Evolutionary conservation across 768 basidiomycete genomes (phyloP).

Genomic region (Mycena maculata): DNA sequence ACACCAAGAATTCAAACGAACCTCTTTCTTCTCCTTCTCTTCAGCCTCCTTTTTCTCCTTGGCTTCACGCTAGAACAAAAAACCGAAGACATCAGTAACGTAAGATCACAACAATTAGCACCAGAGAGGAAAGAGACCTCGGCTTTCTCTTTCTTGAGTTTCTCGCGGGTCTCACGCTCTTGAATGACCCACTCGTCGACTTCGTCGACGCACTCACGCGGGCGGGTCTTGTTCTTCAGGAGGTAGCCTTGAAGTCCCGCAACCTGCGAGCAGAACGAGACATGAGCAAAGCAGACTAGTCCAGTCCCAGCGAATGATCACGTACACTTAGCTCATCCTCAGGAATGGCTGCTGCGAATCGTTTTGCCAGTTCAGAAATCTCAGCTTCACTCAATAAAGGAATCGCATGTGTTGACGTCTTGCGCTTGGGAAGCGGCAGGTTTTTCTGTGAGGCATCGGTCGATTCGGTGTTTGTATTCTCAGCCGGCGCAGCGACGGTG

Average conservation of each 20-base stretch:
- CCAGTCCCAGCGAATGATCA: slow-evolving; percentile 32
- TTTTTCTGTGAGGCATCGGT: slow-evolving; percentile 73
- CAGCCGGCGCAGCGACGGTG: slow-evolving; percentile 35
- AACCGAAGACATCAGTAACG: slow-evolving; percentile 36
- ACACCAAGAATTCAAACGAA: slow-evolving; percentile 36
- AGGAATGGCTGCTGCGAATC: slow-evolving; percentile 85
- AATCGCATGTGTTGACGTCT: slow-evolving; percentile 64
- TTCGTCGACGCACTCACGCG: slow-evolving; percentile 85
- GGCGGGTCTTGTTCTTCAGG: slow-evolving; percentile 91
- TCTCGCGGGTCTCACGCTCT: slow-evolving; percentile 87
- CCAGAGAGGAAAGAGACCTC: slow-evolving; percentile 52
- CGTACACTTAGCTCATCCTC: slow-evolving; percentile 89
- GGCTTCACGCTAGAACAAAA: slow-evolving; percentile 70
- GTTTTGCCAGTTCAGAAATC: slow-evolving; percentile 81
- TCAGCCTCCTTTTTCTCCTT: slow-evolving; percentile 84
- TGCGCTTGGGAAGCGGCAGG: slow-evolving; percentile 75
- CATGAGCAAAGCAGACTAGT: background rate
- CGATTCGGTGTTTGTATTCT: slow-evolving; percentile 37
- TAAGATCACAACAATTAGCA: slow-evolving; percentile 11
- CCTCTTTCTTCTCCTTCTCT: slow-evolving; percentile 74
- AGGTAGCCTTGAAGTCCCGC: slow-evolving; percentile 88
- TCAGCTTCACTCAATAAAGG: slow-evolving; percentile 82
- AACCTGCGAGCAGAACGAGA: slow-evolving; percentile 59
- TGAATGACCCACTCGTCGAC: slow-evolving; percentile 81
- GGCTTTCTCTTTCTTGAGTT: slow-evolving; percentile 83